A percentile compares a stretch with the other conserved stretches of the same genome.
These are phyloP conservation scores for Cymbopogon citratus DNA, from an alignment of 176 grass and related monocot species.

Conservation along the genomic window DNA sequence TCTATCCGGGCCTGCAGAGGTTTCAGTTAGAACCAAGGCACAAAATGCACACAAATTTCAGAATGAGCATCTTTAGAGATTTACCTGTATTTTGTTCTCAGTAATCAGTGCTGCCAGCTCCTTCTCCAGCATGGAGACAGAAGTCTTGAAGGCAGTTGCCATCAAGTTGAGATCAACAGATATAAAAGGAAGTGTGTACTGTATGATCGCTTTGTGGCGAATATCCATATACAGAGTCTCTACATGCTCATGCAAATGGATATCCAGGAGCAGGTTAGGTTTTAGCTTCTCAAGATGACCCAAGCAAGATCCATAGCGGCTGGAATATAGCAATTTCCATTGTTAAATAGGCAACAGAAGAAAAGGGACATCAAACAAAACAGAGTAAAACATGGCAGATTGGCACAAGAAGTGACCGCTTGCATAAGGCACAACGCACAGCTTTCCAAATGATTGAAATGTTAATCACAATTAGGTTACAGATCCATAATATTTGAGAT, in stretches of 20 bases:
- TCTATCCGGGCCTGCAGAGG: slow-evolving; percentile 85
- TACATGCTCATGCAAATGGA: slow-evolving; percentile 60
- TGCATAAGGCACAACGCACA: neutral
- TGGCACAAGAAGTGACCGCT: neutral
- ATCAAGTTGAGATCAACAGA: slow-evolving; percentile 92
- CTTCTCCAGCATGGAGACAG: slow-evolving; percentile 73
- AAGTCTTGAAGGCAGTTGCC: slow-evolving; percentile 84
- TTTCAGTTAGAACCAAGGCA: slow-evolving; percentile 1
- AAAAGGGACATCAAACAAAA: neutral
- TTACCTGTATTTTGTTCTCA: slow-evolving; percentile 78
- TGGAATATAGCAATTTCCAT: slow-evolving; percentile 10
- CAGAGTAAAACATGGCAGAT: neutral
- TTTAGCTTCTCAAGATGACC: slow-evolving; percentile 75
- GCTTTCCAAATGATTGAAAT: neutral
- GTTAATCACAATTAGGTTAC: neutral
- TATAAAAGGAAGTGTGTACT: slow-evolving; percentile 93
- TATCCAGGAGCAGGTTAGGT: slow-evolving; percentile 67
- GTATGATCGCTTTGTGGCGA: slow-evolving; percentile 82
- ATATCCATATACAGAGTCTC: slow-evolving; percentile 66
- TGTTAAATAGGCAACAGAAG: slow-evolving; percentile 20
- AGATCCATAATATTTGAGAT: neutral
- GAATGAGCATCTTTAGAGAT: neutral
- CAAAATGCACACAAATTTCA: neutral
- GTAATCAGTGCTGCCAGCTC: slow-evolving; percentile 88
- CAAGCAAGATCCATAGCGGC: slow-evolving; percentile 70